These are phyloP conservation scores for Elsinoe batatas DNA, from an alignment of 2,329 filamentous ascomycete species.

Conservation along the genomic window DNA sequence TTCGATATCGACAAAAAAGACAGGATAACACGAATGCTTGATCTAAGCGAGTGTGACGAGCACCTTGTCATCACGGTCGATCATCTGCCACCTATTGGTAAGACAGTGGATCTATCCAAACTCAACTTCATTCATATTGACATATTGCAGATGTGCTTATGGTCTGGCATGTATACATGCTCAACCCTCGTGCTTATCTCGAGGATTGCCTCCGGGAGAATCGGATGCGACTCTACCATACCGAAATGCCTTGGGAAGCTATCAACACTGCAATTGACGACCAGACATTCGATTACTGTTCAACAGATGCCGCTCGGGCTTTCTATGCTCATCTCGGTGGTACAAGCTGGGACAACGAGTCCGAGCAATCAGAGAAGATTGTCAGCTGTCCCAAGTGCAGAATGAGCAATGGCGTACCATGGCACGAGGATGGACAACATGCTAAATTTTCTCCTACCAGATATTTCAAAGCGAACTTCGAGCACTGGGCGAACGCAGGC, in stretches of 20 bases:
- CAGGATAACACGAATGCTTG: background rate
- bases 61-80: constrained; percentile 26
- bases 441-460: background rate
- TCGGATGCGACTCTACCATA: constrained; percentile 47
- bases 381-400: constrained; percentile 50
- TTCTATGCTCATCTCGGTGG: constrained; percentile 42
- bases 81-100: constrained; percentile 51
- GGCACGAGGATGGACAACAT: constrained; percentile 50
- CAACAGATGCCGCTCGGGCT: constrained; percentile 34
- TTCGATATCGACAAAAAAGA: background rate
- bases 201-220: constrained; percentile 60
- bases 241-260: constrained; percentile 56
- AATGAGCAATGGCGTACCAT: constrained; percentile 20
- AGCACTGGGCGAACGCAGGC: constrained; percentile 31
- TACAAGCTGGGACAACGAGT: constrained; percentile 49
- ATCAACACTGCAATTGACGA: constrained; percentile 50
- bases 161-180: constrained; percentile 71
- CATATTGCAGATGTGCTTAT: constrained; percentile 55
- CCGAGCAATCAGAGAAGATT: constrained; percentile 40
- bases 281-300: constrained; percentile 47
- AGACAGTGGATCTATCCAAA: constrained; percentile 18
- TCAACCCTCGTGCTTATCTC: constrained; percentile 64
- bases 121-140: background rate
- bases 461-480: constrained; percentile 25
- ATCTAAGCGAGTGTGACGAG: background rate